Percentiles rank a stretch among this genome's conserved stretches.
These are phyloP conservation scores for Aegilops longissima DNA, from an alignment of 176 grass and related monocot species.

Conservation along the genomic window DNA sequence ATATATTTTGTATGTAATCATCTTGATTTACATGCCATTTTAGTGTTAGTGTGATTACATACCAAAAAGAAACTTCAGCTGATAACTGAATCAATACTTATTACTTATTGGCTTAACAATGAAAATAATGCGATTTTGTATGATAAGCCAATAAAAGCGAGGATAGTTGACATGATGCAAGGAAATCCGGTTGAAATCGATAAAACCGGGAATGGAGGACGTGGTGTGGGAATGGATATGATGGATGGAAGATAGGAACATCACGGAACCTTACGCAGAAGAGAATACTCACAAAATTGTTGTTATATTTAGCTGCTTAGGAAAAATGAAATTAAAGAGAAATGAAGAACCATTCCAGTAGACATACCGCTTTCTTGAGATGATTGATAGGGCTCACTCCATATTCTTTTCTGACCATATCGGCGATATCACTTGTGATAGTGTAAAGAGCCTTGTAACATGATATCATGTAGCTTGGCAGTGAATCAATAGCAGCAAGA, in stretches of 20 bases:
- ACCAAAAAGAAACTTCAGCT: background rate
- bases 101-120: background rate
- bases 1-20: background rate
- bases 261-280: too few relatives aligned
- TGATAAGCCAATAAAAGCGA: background rate
- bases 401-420: conserved; percentile 32
- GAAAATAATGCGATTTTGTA: background rate
- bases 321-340: background rate
- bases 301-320: background rate
- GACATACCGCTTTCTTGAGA: conserved; percentile 48
- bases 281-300: too few relatives aligned
- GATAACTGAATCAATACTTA: too few relatives aligned
- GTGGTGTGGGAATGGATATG: background rate
- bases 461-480: conserved; percentile 53
- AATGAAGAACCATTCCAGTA: background rate
- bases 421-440: conserved; percentile 46
- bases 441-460: conserved; percentile 52
- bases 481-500: conserved; percentile 24
- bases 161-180: background rate
- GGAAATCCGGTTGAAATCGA: background rate
- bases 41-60: background rate
- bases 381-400: conserved; percentile 38
- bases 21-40: background rate
- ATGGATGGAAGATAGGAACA: background rate
- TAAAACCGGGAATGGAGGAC: background rate